Base-by-base conservation (phyloP, 495 filamentous ascomycete genomes). In the Aspergillus indologenus region DNA sequence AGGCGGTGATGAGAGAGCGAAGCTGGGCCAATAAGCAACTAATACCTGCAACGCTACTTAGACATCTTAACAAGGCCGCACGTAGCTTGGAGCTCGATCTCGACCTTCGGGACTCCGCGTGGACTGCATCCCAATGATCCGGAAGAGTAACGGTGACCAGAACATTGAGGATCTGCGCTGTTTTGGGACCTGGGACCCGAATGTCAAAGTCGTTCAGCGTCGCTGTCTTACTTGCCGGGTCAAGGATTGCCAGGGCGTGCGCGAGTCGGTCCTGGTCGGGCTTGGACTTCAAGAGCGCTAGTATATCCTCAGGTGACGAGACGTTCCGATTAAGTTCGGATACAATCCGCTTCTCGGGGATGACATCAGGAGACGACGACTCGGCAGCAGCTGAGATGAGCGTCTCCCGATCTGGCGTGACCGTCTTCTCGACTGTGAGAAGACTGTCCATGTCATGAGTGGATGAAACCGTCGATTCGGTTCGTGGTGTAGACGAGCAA, bases 31-130 rank as follows among this genome's bases (percentile, higher is more conserved):
- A 61, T 20, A 93, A 72, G 21, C 87, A 85, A 34, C 88, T 90
- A 24, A 93, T 69, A 4, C 90, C 93, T 6, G 84, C 74, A 26
- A 91, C 74, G 59, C 87, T 95, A 54, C 79, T 79, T 2, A 98
- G 75, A 66, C 88, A 92, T 65, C 75, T 73, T 7, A 90, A 55
- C 15, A 98, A 68, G 5, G 82, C 66, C 26, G 58, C 71, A 47
- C 70, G 70, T 40, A 61, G 19, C 57, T 76, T 80, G 20, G 48
- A 50, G 54, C 69, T 66, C 56, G 68, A 55, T 44, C 67, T 70
- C 14, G 61, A 68, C 20, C 58, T 58, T 48, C 64, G 63, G 15
- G 73, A 74, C 54, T 77, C 76, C 59, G 79, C 73, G 55, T 78
- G 70, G 24, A 91, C 61, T 26, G 81, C 61, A n/a, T 73, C 58